phyloP scores from a whole-genome alignment of 2,329 filamentous ascomycete genomes.

The Stemphylium vesicarium region DNA sequence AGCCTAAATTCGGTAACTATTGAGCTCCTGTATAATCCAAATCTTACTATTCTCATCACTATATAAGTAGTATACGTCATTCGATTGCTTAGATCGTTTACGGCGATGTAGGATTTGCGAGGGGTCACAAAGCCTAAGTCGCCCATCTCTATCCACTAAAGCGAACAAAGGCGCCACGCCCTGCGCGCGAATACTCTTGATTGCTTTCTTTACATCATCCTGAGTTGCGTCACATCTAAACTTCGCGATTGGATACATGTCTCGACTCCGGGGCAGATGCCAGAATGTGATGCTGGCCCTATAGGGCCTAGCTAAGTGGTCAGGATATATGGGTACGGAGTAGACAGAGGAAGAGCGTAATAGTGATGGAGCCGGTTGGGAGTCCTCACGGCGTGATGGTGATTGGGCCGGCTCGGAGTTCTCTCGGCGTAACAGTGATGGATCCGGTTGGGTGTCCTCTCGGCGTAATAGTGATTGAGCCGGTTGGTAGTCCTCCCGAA shows the following conservation, averaged over 20 bases:
- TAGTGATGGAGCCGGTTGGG: background rate
- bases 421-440: too few relatives aligned
- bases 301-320: background rate
- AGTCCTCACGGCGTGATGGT: background rate
- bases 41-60: background rate
- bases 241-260: background rate
- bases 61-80: slow-evolving; percentile 9
- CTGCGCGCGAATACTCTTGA: background rate
- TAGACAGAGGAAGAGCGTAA: slow-evolving; percentile 4
- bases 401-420: too few relatives aligned
- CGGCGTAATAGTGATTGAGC: too few relatives aligned
- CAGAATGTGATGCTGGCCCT: slow-evolving; percentile 3
- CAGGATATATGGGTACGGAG: background rate
- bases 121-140: slow-evolving; percentile 2
- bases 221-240: background rate
- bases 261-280: background rate
- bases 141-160: slow-evolving; percentile 6
- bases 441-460: too few relatives aligned
- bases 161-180: slow-evolving; percentile 8
- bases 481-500: background rate
- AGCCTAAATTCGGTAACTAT: background rate
- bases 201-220: background rate
- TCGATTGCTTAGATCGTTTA: background rate
- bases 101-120: background rate
- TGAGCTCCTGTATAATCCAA: background rate